These are phyloP conservation scores for Fusarium dlaminii DNA, from an alignment of 2,329 filamentous ascomycete genomes.

Conservation along the genomic window DNA sequence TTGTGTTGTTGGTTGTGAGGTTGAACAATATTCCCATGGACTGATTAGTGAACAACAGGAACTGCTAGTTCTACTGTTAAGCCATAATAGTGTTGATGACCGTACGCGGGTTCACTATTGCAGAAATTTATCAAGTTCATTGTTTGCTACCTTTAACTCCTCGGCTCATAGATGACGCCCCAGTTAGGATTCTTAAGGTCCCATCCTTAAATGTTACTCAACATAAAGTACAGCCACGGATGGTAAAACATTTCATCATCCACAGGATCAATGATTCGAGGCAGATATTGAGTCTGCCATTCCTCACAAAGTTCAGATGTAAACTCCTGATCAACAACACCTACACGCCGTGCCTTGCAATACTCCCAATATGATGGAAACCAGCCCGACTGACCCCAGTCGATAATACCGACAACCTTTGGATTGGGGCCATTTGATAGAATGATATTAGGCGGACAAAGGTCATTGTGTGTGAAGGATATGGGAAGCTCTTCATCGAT, in stretches of 20 bases:
- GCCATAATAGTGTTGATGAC: too few species aligned
- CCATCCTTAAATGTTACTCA: not conserved
- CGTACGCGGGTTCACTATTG: too few species aligned
- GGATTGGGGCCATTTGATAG: slow-evolving; percentile 27
- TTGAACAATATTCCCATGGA: too few species aligned
- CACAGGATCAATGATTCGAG: slow-evolving; percentile 43
- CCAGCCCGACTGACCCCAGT: slow-evolving; percentile 47
- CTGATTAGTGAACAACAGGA: too few species aligned
- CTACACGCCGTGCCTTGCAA: slow-evolving; percentile 42
- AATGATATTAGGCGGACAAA: slow-evolving; percentile 41
- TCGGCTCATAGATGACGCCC: too few species aligned
- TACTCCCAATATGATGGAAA: slow-evolving; percentile 49
- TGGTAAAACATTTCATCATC: slow-evolving; percentile 46
- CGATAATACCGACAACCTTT: slow-evolving; percentile 38
- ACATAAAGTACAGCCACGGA: slow-evolving; percentile 46
- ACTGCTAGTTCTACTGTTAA: too few species aligned
- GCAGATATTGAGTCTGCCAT: slow-evolving; percentile 46
- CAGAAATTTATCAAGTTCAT: too few species aligned
- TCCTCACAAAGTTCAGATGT: slow-evolving; percentile 40
- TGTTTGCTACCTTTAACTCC: too few species aligned
- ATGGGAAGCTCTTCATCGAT: slow-evolving; percentile 38
- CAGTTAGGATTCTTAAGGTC: too few species aligned
- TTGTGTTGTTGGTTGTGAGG: too few species aligned
- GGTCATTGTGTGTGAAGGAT: slow-evolving; percentile 41
- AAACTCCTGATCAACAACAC: slow-evolving; percentile 32